Evolutionary conservation across 2,329 filamentous ascomycete species (phyloP), one percentile per base, ranked within the genome.

Genomic region (Exophiala dermatitidis): DNA sequence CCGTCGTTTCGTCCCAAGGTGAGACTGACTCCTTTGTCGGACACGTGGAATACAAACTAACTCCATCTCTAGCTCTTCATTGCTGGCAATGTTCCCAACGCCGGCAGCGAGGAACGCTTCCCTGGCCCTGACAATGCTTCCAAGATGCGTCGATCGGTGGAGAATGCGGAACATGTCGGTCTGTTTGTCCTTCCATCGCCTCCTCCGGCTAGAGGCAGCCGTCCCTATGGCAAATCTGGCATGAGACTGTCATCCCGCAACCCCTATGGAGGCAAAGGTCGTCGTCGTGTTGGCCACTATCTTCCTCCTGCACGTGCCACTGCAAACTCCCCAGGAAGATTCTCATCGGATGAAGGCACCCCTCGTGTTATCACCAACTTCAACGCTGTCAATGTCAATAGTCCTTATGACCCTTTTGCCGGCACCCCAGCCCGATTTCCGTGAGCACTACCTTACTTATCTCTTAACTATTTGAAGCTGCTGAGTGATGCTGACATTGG

Each of bases 131-230:
- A 95, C 71, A 95, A 95, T 65, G 79, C 83, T 51, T 87, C 86
- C 0, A 95, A 95, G 73, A 85, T 93, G 77, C 86, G 89, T 71
- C 81, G 90, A 56, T 93, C 87, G 61, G 85, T 87, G 56, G 87
- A 94, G 67, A 94, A 93, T 67, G 89, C 89, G 1, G 85, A 89
- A 66, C 84, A 88, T 65, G 82, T 91, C 61, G 90, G 90, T 82
- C 67, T 68, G 84, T 77, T 48, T 51, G 10, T 50, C 46, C 43
- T 54, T 41, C n/a, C 38, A 41, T 41, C 38, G 26, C 12, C 19
- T 26, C 4, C 19, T 9, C 38, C 19, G 2, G 19, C 19, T 19
- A 19, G 19, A 19, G 19, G 19, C 19, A 19, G 19, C 19, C 19
- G 29, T 4, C 30, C 29, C n/a, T 19, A 19, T 36, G 42, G 19